These are phyloP conservation scores for Lindgomyces ingoldianus DNA, from an alignment of 495 filamentous ascomycete species.

Conservation along the genomic window DNA sequence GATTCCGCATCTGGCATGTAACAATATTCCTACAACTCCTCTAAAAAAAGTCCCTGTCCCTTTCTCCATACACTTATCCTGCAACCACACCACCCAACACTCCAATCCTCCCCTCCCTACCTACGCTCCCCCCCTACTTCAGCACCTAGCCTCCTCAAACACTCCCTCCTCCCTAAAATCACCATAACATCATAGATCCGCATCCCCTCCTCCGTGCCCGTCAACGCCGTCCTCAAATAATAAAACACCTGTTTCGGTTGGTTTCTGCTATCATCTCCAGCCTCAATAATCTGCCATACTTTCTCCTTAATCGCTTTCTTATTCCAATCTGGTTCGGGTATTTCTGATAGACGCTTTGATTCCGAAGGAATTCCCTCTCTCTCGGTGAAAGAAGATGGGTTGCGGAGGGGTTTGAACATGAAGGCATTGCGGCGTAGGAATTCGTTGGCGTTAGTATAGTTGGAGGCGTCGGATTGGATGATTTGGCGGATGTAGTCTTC, in stretches of 20 bases:
- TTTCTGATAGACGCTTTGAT: constrained; percentile 14
- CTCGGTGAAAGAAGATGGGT: constrained; percentile 8
- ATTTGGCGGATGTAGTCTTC: constrained; percentile 53
- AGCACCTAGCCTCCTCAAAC: constrained; percentile 36
- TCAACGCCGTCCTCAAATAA: constrained; percentile 37
- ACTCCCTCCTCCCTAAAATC: constrained; percentile 40
- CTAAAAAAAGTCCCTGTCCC: no score
- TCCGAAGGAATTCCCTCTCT: background rate
- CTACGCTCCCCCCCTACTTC: background rate
- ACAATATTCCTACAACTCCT: no score
- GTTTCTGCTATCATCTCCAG: background rate
- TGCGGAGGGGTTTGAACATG: constrained; percentile 57
- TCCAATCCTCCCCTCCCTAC: no score
- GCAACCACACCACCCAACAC: no score
- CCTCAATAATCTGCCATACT: constrained; percentile 23
- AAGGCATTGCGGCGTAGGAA: constrained; percentile 63
- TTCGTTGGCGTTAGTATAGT: constrained; percentile 58
- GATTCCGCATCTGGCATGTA: background rate
- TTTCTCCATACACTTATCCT: no score
- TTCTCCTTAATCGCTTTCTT: constrained; percentile 13
- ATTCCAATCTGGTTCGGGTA: constrained; percentile 20
- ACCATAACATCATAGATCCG: constrained; percentile 41
- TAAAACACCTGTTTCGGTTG: constrained; percentile 29
- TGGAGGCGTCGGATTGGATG: constrained; percentile 60
- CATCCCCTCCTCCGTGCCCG: constrained; percentile 37